phyloP scores from a whole-genome alignment of 345 rosid genomes.

The sweet orange (Citrus sinensis) region DNA sequence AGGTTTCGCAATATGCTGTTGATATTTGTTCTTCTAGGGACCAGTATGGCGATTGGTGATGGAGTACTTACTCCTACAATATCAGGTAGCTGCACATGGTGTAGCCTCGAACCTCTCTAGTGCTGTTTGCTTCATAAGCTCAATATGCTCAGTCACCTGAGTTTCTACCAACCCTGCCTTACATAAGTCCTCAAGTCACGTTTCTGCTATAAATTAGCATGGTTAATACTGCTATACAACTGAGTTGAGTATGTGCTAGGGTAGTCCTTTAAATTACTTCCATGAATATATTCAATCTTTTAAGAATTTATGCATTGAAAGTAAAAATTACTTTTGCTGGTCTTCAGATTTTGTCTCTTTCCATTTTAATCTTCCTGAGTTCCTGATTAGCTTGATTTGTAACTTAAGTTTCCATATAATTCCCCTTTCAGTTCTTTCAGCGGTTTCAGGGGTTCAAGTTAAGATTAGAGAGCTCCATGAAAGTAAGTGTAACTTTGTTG shows the following conservation, averaged over 20 bases:
- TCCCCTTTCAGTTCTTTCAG: slow-evolving; percentile 64
- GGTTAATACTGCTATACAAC: background rate
- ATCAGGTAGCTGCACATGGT: slow-evolving; percentile 46
- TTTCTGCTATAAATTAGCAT: background rate
- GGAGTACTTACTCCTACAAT: slow-evolving; percentile 88
- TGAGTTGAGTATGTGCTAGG: background rate
- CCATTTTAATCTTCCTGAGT: background rate
- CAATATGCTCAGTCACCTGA: background rate
- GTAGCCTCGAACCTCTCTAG: background rate
- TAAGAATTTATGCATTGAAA: background rate
- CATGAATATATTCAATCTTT: background rate
- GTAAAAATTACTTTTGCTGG: background rate
- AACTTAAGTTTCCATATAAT: background rate
- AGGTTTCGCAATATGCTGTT: slow-evolving; percentile 44
- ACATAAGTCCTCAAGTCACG: background rate
- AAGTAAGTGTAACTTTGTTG: slow-evolving; percentile 41
- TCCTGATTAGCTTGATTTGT: slow-evolving; percentile 5
- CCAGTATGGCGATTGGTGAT: slow-evolving; percentile 75
- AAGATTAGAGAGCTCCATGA: slow-evolving; percentile 62
- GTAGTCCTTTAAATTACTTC: background rate
- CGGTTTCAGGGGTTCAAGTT: slow-evolving; percentile 69
- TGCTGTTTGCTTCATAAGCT: background rate
- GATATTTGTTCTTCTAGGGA: slow-evolving; percentile 66
- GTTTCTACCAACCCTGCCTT: background rate
- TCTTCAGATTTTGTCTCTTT: background rate